Evolutionary conservation across 1,284 basidiomycete genomes (phyloP).

Genomic region (Phlebopus sp.): DNA sequence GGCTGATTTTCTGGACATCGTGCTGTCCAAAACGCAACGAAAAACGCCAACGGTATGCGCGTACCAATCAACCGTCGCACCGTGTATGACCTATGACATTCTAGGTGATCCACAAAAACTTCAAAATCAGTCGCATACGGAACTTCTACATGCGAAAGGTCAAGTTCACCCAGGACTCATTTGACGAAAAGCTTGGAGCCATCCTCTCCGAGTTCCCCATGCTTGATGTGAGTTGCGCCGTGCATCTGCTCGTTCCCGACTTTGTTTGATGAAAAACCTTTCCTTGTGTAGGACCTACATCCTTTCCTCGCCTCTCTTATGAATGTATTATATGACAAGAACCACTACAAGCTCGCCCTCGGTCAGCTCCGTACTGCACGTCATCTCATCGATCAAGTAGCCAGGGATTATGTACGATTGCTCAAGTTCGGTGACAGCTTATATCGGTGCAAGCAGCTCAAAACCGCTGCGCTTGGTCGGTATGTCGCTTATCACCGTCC

Average conservation of each 20-base stretch:
- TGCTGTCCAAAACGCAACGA: constrained; percentile 90
- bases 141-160: constrained; percentile 99
- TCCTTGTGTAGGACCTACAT: constrained; percentile 74
- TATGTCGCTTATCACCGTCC: constrained; percentile 35
- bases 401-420: constrained; percentile 92
- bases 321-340: constrained; percentile 98
- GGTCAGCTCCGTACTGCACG: constrained; percentile 92
- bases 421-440: constrained; percentile 96
- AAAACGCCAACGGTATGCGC: constrained; percentile 89
- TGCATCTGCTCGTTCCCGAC: neutral
- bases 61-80: neutral
- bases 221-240: constrained; percentile 70
- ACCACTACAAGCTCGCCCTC: constrained; percentile 96
- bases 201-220: constrained; percentile 97
- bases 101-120: constrained; percentile 95
- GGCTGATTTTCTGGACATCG: constrained; percentile 93
- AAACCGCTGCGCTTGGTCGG: constrained; percentile 92
- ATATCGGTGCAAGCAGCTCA: constrained; percentile 96
- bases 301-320: constrained; percentile 91
- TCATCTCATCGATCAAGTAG: constrained; percentile 93
- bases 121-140: constrained; percentile 95
- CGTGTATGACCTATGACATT: constrained; percentile 1
- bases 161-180: constrained; percentile 97
- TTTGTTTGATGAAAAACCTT: constrained; percentile 2
- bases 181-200: constrained; percentile 93